A percentile compares a stretch with the other conserved stretches of the same genome.
Evolutionary conservation across 495 filamentous ascomycete species (phyloP).

Genomic region (Tuber indicum): DNA sequence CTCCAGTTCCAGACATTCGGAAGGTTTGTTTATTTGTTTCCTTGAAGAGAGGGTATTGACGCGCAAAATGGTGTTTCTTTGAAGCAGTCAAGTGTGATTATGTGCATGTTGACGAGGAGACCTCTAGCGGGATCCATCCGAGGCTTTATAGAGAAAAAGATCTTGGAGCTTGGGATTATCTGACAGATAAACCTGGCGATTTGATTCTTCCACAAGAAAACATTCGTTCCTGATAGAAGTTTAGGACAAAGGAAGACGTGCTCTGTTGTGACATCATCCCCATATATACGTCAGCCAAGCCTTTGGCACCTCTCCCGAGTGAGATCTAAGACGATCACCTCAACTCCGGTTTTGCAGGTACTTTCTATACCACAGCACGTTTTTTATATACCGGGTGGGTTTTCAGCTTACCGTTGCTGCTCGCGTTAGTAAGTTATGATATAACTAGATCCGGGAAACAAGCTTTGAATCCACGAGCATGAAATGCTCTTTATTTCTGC

Average conservation of each 20-base stretch:
- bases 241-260: constrained; percentile 6
- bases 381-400: not conserved
- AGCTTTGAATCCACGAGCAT: not conserved
- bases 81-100: not conserved
- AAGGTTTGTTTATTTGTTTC: constrained; percentile 12
- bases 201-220: not conserved
- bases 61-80: not conserved
- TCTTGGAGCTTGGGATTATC: not conserved
- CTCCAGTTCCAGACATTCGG: constrained; percentile 26
- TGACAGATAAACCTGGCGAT: not conserved
- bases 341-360: not conserved
- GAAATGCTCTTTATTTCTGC: not conserved
- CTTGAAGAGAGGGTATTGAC: constrained; percentile 10
- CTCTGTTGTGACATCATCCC: constrained; percentile 27
- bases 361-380: not conserved
- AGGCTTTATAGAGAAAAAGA: constrained; percentile 15
- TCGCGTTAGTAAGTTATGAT: not conserved
- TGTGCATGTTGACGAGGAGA: not conserved
- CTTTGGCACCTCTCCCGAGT: not conserved
- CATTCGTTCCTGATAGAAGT: not conserved
- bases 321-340: not conserved
- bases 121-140: not conserved
- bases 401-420: not conserved
- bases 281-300: constrained; percentile 26
- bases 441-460: not conserved